phyloP scores from a whole-genome alignment of 352 stramenopile genomes.

The Globisporangium ultimum region DNA sequence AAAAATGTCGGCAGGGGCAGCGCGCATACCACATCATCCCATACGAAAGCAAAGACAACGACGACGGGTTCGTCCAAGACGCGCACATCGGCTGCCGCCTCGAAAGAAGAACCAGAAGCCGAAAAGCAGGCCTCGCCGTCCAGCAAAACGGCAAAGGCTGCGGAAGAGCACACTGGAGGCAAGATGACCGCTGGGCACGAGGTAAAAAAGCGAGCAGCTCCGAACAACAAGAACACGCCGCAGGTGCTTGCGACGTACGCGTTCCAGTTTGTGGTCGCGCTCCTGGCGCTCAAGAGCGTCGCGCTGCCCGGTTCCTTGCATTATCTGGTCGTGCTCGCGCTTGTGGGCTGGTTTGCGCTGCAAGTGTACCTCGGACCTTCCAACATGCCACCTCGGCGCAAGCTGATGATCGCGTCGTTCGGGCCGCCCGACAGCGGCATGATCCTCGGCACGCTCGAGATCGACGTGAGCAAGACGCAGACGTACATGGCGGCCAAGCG shows the following conservation, averaged over 20 bases:
- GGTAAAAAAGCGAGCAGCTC: neutral
- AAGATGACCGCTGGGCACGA: too few species aligned
- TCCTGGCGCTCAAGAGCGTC: slow-evolving; percentile 44
- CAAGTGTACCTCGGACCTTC: slow-evolving; percentile 57
- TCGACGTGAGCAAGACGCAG: slow-evolving; percentile 63
- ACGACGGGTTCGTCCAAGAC: neutral
- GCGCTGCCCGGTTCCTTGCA: slow-evolving; percentile 43
- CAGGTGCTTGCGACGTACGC: slow-evolving; percentile 39
- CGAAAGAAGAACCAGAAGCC: neutral
- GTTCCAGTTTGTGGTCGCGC: slow-evolving; percentile 47
- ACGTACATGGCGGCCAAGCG: slow-evolving; percentile 61
- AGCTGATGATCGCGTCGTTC: slow-evolving; percentile 74
- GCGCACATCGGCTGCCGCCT: too few species aligned
- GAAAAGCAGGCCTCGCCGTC: neutral
- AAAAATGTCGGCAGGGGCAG: slow-evolving; percentile 26
- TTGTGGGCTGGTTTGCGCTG: slow-evolving; percentile 51
- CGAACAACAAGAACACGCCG: slow-evolving; percentile 16
- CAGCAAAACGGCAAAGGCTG: neutral
- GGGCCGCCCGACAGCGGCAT: slow-evolving; percentile 52
- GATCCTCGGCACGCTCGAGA: slow-evolving; percentile 65
- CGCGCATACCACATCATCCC: neutral
- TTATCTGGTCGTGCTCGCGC: slow-evolving; percentile 30
- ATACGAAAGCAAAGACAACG: neutral
- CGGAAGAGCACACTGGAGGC: neutral
- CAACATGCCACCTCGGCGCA: slow-evolving; percentile 51